These are phyloP conservation scores for Saccharum spontaneum DNA, from an alignment of 176 grass and related monocot species.

Conservation along the genomic window DNA sequence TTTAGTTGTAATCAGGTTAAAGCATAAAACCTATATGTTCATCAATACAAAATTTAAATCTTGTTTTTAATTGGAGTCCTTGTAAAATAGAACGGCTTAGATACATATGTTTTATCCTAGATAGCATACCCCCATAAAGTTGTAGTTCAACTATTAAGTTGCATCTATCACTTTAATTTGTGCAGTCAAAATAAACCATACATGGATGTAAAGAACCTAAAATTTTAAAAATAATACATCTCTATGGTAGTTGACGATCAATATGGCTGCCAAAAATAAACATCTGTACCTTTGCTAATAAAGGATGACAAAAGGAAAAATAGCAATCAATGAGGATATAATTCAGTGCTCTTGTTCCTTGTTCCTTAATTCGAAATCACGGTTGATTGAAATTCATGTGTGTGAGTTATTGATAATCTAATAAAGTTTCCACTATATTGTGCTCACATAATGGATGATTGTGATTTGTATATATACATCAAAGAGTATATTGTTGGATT, in stretches of 20 bases:
- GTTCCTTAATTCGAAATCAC: background rate
- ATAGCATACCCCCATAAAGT: background rate
- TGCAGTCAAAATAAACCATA: background rate
- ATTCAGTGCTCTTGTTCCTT: background rate
- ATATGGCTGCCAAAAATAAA: background rate
- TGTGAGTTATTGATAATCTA: background rate
- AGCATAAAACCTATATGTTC: background rate
- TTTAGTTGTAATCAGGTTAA: background rate
- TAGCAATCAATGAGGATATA: background rate
- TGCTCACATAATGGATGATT: background rate
- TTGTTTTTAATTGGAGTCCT: background rate
- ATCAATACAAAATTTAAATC: background rate
- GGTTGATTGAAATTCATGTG: background rate
- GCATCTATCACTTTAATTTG: background rate
- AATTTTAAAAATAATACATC: background rate
- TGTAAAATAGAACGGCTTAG: background rate
- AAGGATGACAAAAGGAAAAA: background rate
- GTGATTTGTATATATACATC: background rate
- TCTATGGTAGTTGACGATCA: background rate
- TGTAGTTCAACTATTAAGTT: background rate
- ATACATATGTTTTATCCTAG: background rate
- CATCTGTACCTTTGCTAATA: background rate
- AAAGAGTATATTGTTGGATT: background rate
- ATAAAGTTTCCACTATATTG: background rate
- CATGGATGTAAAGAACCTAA: background rate